Percentiles rank a stretch among this genome's conserved stretches.
These are phyloP conservation scores for Taphrina wiesneri DNA, from an alignment of 1,139 yeast genomes.

Conservation along the genomic window DNA sequence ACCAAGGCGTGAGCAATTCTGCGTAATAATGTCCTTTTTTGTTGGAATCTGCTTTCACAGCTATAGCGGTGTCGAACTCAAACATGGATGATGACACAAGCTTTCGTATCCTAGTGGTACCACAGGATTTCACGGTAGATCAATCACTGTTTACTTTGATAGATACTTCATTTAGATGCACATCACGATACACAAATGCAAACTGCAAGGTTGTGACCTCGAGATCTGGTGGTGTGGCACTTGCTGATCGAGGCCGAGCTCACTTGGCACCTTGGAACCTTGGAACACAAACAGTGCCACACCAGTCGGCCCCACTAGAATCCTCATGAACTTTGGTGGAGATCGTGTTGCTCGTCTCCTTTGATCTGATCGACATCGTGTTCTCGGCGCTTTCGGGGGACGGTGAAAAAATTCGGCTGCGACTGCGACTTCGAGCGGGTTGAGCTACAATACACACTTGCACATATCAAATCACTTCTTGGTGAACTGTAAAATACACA, in stretches of 20 bases:
- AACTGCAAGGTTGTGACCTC: too few species aligned
- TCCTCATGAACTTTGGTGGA: neutral
- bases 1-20: constrained; percentile 6
- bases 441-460: neutral
- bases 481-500: too few species aligned
- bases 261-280: too few species aligned
- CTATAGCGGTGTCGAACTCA: constrained; percentile 14
- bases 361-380: neutral
- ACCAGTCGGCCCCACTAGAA: too few species aligned
- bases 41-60: neutral
- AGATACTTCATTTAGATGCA: too few species aligned
- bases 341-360: neutral
- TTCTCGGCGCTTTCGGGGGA: neutral
- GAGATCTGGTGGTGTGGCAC: too few species aligned
- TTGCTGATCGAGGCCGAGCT: too few species aligned
- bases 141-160: too few species aligned
- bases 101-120: too few species aligned
- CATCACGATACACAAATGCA: too few species aligned
- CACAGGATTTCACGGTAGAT: too few species aligned
- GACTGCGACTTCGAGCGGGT: neutral
- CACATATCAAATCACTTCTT: neutral
- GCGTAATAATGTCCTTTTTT: neutral
- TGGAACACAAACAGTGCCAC: too few species aligned
- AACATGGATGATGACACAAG: neutral
- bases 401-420: constrained; percentile 4